Evolutionary conservation across 2,329 filamentous ascomycete species (phyloP).

Genomic region (Alternaria dauci): DNA sequence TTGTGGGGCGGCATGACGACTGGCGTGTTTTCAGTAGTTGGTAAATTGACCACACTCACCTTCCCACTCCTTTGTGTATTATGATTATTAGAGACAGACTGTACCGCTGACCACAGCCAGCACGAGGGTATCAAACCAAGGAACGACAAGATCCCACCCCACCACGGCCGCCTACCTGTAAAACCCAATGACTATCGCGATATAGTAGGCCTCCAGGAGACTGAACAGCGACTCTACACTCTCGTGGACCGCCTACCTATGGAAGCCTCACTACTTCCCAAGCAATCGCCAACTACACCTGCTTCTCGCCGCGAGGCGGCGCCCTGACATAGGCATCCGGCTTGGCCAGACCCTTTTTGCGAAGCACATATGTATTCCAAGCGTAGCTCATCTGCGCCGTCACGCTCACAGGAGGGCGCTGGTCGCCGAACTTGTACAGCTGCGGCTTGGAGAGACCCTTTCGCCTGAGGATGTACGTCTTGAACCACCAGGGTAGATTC

Average conservation of each 20-base stretch:
- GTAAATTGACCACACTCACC: background rate
- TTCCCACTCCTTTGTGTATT: background rate
- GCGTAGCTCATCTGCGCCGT: constrained; percentile 31
- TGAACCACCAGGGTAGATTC: constrained; percentile 57
- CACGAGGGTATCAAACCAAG: constrained; percentile 17
- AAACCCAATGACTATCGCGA: too few species aligned
- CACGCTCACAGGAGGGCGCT: constrained; percentile 23
- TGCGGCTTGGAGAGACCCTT: constrained; percentile 48
- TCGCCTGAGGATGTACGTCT: constrained; percentile 53
- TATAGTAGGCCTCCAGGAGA: too few species aligned
- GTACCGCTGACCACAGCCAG: background rate
- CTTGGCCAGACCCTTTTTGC: constrained; percentile 28
- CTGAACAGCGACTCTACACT: too few species aligned
- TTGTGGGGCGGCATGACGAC: constrained; percentile 18
- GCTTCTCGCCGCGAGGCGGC: constrained; percentile 29
- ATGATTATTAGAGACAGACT: background rate
- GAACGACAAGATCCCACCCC: background rate
- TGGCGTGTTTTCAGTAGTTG: constrained; percentile 5
- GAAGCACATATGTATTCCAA: constrained; percentile 29
- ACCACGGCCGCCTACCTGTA: background rate
- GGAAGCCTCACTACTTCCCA: background rate
- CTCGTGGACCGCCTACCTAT: too few species aligned
- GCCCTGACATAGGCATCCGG: constrained; percentile 25
- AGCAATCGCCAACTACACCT: constrained; percentile 14
- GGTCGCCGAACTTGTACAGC: constrained; percentile 51